A percentile compares a stretch with the other conserved stretches of the same genome.
Evolutionary conservation across 306 rosid species (phyloP).

Genomic region (Bauhinia variegata): DNA sequence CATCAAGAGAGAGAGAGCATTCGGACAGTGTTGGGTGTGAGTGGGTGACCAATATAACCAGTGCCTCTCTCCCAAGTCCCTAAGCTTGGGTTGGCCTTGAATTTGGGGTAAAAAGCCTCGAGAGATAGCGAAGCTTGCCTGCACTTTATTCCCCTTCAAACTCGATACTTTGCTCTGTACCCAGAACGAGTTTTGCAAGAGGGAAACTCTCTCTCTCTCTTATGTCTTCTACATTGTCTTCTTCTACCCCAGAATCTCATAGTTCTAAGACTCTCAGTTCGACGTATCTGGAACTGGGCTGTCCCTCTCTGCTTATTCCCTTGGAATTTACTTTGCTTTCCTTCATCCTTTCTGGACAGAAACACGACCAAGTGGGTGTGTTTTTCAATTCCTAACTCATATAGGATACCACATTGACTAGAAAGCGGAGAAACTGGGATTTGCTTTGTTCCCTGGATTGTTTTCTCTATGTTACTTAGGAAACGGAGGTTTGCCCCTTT

Average conservation of each 20-base stretch:
- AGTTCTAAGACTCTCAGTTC: constrained; percentile 28
- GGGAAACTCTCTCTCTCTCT: constrained; percentile 37
- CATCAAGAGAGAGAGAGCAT: constrained; percentile 4
- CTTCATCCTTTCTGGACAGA: constrained; percentile 15
- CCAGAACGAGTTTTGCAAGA: constrained; percentile 59
- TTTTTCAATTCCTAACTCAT: too few relatives aligned
- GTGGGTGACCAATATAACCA: constrained; percentile 62
- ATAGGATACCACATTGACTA: constrained; percentile 44
- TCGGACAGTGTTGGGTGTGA: constrained; percentile 38
- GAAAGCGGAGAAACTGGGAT: constrained; percentile 44
- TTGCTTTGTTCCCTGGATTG: constrained; percentile 37
- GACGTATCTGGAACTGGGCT: constrained; percentile 19
- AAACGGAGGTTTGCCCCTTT: constrained; percentile 43
- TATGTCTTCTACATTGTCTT: constrained; percentile 56
- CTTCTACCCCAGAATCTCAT: constrained; percentile 49
- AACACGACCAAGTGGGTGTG: constrained; percentile 33
- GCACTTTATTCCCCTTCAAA: constrained; percentile 79
- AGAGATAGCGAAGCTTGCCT: constrained; percentile 46
- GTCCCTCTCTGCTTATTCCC: constrained; percentile 31
- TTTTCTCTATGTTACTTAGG: constrained; percentile 41
- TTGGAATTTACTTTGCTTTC: constrained; percentile 36
- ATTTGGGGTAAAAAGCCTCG: constrained; percentile 71
- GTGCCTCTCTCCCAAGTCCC: constrained; percentile 49
- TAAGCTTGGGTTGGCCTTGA: constrained; percentile 65
- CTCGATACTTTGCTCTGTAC: constrained; percentile 66